Evolutionary conservation across 805 yeast genomes (phyloP).

Genomic region (Teunomyces atbi): DNA sequence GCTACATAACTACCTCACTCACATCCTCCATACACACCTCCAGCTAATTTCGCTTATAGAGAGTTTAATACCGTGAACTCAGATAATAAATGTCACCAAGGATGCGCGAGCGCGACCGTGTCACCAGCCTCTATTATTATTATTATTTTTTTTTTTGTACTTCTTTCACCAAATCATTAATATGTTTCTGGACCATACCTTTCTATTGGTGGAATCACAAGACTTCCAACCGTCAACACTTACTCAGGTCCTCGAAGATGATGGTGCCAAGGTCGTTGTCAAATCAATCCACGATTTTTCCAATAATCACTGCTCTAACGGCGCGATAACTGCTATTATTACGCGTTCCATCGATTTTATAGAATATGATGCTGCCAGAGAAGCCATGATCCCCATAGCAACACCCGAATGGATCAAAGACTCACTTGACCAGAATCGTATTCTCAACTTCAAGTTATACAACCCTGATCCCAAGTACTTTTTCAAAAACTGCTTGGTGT

Average conservation of each 20-base stretch:
- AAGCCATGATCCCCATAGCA: constrained; percentile 64
- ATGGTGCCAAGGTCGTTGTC: constrained; percentile 22
- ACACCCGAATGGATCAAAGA: constrained; percentile 59
- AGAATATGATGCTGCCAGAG: constrained; percentile 46
- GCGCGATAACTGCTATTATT: constrained; percentile 48
- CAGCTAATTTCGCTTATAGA: constrained; percentile 1
- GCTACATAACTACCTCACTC: neutral
- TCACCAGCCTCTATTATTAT: neutral
- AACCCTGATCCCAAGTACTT: constrained; percentile 71
- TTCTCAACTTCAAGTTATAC: constrained; percentile 54
- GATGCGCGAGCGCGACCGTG: neutral
- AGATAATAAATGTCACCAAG: neutral
- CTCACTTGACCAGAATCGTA: constrained; percentile 38
- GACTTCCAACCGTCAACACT: constrained; percentile 13
- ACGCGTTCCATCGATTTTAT: constrained; percentile 52
- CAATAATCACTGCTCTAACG: constrained; percentile 13
- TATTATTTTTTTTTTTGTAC: neutral
- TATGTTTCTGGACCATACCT: constrained; percentile 21
- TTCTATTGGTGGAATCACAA: constrained; percentile 20
- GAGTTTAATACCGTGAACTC: constrained; percentile 1
- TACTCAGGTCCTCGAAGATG: constrained; percentile 13
- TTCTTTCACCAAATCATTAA: neutral
- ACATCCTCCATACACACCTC: neutral
- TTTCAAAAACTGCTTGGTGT: constrained; percentile 59
- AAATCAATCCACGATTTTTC: constrained; percentile 19